Conservation (phyloP, 805 yeast genomes). For the Starmerella stigmatis region DNA sequence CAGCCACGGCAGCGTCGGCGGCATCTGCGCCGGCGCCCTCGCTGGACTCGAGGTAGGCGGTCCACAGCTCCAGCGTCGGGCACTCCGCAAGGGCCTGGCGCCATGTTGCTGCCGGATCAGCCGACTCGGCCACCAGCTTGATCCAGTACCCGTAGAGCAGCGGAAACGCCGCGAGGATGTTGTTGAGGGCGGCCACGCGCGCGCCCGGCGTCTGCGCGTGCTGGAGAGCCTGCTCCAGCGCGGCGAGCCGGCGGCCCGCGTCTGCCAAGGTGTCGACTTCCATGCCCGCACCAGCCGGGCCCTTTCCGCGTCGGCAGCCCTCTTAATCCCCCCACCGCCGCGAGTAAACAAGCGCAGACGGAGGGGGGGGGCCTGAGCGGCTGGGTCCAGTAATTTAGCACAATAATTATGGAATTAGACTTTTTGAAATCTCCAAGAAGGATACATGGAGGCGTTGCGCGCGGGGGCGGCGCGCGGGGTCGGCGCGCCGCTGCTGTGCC, state of each 20-base stretch:
- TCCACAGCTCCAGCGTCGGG: constrained; percentile 31
- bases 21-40: constrained; percentile 27
- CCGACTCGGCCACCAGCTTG: constrained; percentile 25
- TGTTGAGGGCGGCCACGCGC: constrained; percentile 8
- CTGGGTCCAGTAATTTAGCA: no score
- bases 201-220: constrained; percentile 1
- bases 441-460: no score
- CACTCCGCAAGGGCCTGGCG: constrained; percentile 23
- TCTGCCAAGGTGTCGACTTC: not conserved
- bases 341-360: no score
- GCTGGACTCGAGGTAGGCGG: constrained; percentile 27
- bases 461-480: no score
- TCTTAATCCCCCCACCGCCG: not conserved
- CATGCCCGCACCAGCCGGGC: constrained; percentile 1
- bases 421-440: no score
- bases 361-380: no score
- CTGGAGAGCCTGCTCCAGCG: constrained; percentile 2
- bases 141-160: constrained; percentile 37
- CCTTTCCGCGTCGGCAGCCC: not conserved
- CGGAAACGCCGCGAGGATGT: constrained; percentile 31
- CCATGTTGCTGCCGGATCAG: constrained; percentile 18
- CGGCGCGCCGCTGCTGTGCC: no score
- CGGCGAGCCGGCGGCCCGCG: not conserved
- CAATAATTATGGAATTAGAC: no score
- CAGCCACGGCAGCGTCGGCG: constrained; percentile 40